These are phyloP conservation scores for Tympanopsis confertula DNA, from an alignment of 2,329 filamentous ascomycete species.

Conservation along the genomic window DNA sequence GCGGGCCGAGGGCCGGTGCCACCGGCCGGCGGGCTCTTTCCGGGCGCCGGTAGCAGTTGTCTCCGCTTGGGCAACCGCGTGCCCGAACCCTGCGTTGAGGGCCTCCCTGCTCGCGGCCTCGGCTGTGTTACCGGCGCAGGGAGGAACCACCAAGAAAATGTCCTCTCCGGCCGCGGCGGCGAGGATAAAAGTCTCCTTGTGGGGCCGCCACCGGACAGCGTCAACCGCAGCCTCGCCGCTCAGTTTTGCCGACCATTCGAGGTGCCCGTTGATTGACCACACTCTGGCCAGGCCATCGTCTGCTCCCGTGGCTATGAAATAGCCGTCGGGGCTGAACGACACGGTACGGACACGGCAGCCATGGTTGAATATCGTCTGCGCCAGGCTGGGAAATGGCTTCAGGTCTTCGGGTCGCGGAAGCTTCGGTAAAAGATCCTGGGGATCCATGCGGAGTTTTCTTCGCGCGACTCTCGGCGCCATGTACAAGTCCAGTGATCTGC, in stretches of 20 bases:
- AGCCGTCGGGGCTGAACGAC: constrained; percentile 72
- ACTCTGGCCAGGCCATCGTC: constrained; percentile 87
- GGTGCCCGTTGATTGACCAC: constrained; percentile 82
- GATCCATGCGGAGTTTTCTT: constrained; percentile 94
- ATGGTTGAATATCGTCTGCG: constrained; percentile 82
- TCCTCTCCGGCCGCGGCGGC: constrained; percentile 76
- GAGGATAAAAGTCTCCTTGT: constrained; percentile 67
- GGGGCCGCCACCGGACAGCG: constrained; percentile 79
- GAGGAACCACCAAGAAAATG: constrained; percentile 73
- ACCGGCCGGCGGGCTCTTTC: constrained; percentile 69
- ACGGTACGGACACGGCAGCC: constrained; percentile 77
- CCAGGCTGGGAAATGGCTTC: constrained; percentile 85
- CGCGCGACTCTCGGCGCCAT: constrained; percentile 82
- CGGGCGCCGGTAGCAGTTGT: constrained; percentile 41
- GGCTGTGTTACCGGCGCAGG: constrained; percentile 57
- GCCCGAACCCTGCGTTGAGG: constrained; percentile 84
- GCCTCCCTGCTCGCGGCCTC: constrained; percentile 65
- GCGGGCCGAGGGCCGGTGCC: constrained; percentile 65
- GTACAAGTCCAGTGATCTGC: constrained; percentile 91
- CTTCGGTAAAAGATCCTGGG: constrained; percentile 82
- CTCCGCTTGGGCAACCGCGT: constrained; percentile 48
- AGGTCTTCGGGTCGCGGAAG: constrained; percentile 86
- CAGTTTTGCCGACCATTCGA: constrained; percentile 75
- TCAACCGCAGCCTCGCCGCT: constrained; percentile 68
- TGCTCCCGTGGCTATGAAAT: constrained; percentile 80